Evolutionary conservation across 2,329 filamentous ascomycete species (phyloP), one percentile per base, ranked within the genome.

Genomic region (Penicillium sp.): DNA sequence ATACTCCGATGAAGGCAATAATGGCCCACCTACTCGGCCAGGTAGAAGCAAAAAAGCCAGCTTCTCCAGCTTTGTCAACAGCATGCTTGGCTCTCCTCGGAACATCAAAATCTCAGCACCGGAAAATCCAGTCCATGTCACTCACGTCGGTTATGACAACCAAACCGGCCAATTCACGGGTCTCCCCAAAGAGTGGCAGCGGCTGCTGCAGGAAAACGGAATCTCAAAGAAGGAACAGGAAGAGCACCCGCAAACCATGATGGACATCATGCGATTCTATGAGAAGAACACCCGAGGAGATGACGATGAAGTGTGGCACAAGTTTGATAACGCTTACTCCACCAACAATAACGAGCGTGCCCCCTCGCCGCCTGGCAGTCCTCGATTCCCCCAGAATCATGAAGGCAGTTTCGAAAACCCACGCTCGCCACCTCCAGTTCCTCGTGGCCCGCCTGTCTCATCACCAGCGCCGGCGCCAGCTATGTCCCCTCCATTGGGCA

Each of bases 321-420:
- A 98, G 69, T 96, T 98, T 68, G 89, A 94, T 61, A 84, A 95
- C 72, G 89, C 86, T 43, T 83, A 85, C 24, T 46, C 36, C 32
- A 29, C 37, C 6, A 46, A 40, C 31, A 36, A 43, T 29, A 43
- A 45, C 47, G 38, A 49, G 29, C 36, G 44, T 44, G 27, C 44
- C 22, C 78, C 85, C 59, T 91, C 87, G 63, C 87, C 89, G 55
- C 87, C 89, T 44, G 80, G 82, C 55, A 93, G 88, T 71, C 88
- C 89, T 50, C 82, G 88, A 66, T 95, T 95, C 74, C 90, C 89
- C 44, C 82, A 87, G 67, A 90, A 91, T 71, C 82, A 88, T 72
- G 85, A 89, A 77, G 87, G 88, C 65, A 97, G 89, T 74, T 98
- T 97, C 70, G 93, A 97, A 73, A 97, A 98, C 65, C 93, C 93